Base-by-base conservation (phyloP, 2,329 filamentous ascomycete genomes). In the Verticillium zaregamsianum region DNA sequence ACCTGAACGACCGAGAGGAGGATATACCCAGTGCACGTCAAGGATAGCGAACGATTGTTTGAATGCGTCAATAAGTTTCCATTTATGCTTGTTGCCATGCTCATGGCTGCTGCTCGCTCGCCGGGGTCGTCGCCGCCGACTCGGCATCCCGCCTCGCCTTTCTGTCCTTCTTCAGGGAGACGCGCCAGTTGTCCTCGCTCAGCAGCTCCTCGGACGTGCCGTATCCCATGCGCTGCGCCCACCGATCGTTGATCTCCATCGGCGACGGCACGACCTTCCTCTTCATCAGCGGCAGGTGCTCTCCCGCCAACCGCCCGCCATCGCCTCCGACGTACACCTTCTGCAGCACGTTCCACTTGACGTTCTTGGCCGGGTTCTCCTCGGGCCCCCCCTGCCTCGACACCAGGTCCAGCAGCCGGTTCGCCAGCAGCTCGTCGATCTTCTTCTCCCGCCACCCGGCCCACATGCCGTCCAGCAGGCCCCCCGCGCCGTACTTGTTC, bases 361-460 rank as follows among this genome's bases (percentile, higher is more conserved):
- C 2, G 64, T 55, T 33, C n/a, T n/a, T n/a, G 5, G 33, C 62
- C 74, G 73, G 0, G 59, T 65, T 28, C 39, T 55, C 12, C 59
- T 45, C 33, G 52, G 49, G 31, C 8, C 39, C 60, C 25, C 77
- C 77, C 66, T 82, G 80, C 2, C 65, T 69, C 31, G 81, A 76
- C 8, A 86, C 77, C 55, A 89, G 76, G 69, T 91, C 86, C 63
- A 98, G 79, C 58, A 99, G 77, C 67, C 87, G 85, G 63, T 85
- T 88, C 0, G 92, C 87, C 61, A 99, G 80, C 59, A 96, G 79
- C 80, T 98, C 95, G 70, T 98, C 93, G 67, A 98, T 91, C 80
- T 97, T 97, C 60, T 85, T 82, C 70, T 88, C 86, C 63, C 91
- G 86, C 94, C 95, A 99, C 25, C 87, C 78, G 64, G 84, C 81